phyloP scores from a whole-genome alignment of 2,329 filamentous ascomycete species.

The Colletotrichum tofieldiae region DNA sequence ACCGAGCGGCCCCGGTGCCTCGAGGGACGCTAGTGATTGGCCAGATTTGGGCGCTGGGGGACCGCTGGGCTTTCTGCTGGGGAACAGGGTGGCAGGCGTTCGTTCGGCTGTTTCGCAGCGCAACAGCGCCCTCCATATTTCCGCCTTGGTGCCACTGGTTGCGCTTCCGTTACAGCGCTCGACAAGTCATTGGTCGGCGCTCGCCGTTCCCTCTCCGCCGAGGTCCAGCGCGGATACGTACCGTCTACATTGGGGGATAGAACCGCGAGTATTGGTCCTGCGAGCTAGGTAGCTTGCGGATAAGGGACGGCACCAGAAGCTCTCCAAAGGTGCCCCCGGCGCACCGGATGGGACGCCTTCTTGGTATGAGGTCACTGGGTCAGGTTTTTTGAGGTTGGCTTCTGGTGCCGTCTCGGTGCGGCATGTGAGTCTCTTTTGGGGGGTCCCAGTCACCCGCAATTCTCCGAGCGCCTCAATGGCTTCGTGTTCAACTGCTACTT shows the following conservation, averaged over 20 bases:
- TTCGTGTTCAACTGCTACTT: conserved; percentile 30
- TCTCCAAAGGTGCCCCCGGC: conserved; percentile 28
- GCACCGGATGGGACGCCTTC: conserved; percentile 30
- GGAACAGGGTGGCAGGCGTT: conserved; percentile 39
- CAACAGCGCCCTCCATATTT: conserved; percentile 40
- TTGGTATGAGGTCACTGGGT: conserved; percentile 41
- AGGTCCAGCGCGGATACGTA: conserved; percentile 38
- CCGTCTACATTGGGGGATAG: conserved; percentile 11
- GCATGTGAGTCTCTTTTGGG: conserved; percentile 38
- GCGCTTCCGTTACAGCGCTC: conserved; percentile 44
- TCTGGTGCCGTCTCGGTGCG: conserved; percentile 15
- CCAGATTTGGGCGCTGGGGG: conserved; percentile 7
- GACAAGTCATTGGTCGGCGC: conserved; percentile 30
- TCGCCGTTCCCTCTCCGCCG: conserved; percentile 39
- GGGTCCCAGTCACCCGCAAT: conserved; percentile 34
- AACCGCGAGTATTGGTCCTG: conserved; percentile 3
- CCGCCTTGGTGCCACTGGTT: conserved; percentile 33
- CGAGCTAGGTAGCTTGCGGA: conserved; percentile 34
- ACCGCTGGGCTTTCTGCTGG: conserved; percentile 30
- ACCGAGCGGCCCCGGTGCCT: conserved; percentile 21
- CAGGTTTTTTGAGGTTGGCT: conserved; percentile 10
- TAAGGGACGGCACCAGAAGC: conserved; percentile 30
- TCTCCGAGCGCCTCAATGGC: conserved; percentile 31
- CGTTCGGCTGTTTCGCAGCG: conserved; percentile 43
- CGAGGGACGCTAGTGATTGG: conserved; percentile 26